These are phyloP conservation scores for Tricholoma bakamatsutake DNA, from an alignment of 768 basidiomycete genomes.

Conservation along the genomic window DNA sequence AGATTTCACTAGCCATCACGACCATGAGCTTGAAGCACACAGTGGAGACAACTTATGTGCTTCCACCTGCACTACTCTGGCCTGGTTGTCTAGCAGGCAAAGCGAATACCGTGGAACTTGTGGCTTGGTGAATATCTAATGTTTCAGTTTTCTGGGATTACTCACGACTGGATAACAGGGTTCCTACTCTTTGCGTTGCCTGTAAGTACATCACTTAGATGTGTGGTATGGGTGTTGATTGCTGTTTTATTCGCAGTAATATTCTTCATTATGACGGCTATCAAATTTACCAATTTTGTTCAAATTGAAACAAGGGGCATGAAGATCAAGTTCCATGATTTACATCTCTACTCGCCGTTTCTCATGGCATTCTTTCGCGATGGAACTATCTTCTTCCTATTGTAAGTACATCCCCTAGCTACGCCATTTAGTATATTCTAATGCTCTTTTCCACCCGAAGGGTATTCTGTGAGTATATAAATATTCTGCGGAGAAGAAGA, in stretches of 20 bases:
- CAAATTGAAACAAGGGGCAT: background rate
- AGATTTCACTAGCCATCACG: background rate
- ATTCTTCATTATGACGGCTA: background rate
- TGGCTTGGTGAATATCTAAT: background rate
- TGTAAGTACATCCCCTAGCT: background rate
- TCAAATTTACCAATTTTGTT: background rate
- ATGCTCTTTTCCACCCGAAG: background rate
- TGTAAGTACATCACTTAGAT: background rate
- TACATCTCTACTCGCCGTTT: background rate
- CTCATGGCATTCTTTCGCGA: background rate
- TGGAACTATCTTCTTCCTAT: slow-evolving; percentile 1
- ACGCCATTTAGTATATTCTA: background rate
- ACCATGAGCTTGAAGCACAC: background rate
- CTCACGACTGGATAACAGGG: background rate
- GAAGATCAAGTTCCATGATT: background rate
- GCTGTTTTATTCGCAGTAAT: background rate
- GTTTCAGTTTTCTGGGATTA: too few relatives aligned
- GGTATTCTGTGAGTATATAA: background rate
- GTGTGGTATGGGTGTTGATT: background rate
- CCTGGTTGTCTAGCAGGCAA: background rate
- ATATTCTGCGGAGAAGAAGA: background rate
- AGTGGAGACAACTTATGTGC: background rate
- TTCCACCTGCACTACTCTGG: background rate
- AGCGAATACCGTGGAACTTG: background rate
- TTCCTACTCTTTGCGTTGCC: background rate